Conservation (phyloP, 495 filamentous ascomycete genomes). For the Cryomyces antarcticus region DNA sequence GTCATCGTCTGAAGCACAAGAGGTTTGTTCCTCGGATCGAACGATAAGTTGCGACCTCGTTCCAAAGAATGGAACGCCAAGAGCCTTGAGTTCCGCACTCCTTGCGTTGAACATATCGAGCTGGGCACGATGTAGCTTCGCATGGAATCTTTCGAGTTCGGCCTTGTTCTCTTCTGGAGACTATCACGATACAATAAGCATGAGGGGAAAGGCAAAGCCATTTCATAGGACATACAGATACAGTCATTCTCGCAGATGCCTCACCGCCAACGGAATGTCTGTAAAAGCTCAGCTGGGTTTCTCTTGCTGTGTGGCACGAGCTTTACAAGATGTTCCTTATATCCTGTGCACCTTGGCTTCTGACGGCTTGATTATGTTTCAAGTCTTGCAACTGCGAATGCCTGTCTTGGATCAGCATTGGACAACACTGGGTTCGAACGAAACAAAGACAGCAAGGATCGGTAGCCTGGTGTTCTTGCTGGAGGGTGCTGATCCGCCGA, state of each 20-base stretch:
- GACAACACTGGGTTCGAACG: too few species aligned
- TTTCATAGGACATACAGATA: neutral
- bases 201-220: neutral
- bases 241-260: neutral
- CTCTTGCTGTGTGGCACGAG: too few species aligned
- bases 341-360: too few species aligned
- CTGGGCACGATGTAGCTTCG: conserved; percentile 39
- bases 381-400: too few species aligned
- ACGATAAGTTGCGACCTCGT: conserved; percentile 24
- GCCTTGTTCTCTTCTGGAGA: conserved; percentile 26
- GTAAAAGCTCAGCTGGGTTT: neutral
- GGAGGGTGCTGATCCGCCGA: neutral
- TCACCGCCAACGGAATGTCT: neutral
- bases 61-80: conserved; percentile 50
- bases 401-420: too few species aligned
- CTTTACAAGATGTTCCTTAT: too few species aligned
- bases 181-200: conserved; percentile 1
- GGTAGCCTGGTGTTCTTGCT: too few species aligned
- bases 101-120: conserved; percentile 37
- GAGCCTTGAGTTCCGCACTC: conserved; percentile 28
- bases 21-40: neutral
- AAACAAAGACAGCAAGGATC: too few species aligned
- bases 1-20: neutral
- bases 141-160: conserved; percentile 37
- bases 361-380: too few species aligned